Base-by-base conservation (phyloP, 495 filamentous ascomycete species). In the Lentithecium fluviatile region DNA sequence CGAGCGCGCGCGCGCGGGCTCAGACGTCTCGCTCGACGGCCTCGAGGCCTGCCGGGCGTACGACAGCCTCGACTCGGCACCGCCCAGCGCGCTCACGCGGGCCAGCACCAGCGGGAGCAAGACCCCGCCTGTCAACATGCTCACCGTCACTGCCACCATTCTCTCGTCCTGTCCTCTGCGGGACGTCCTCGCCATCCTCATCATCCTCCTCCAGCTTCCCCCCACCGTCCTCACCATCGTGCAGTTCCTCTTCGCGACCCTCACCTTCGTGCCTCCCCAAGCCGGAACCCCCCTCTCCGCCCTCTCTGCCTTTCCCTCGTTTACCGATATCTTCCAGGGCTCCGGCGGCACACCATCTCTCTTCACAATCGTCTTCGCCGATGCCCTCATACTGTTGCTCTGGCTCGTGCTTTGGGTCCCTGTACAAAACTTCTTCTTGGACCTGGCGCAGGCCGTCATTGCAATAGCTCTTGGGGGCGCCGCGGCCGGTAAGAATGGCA, bases 141-240 rank as follows among this genome's bases (percentile, higher is more conserved):
- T 94, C 56, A 83, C 86, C 64, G 74, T 92, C 54, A 85, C 85
- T 48, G 81, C 88, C 61, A 97, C 93, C 42, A 94, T 98, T 59
- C 83, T 98, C 62, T 82, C 83, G 62, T 91, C 90, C 24, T 96
- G 91, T 69, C 94, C 94, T 23, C 84, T 96, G 64, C 86, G 89
- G 74, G 94, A 99, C 78, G 96, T 94, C 56, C 89, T 99, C 75
- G 92, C 94, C 69, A 96, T 99, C 71, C 81, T 99, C 71, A 97
- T 99, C 73, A 88, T 99, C 71, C 84, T 99, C 56, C 85, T 99
- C 69, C 94, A 96, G 73, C 84, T 96, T n/a, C 92, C 95, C 24
- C 89, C 93, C 23, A 89, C 91, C 66, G 83, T 95, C 55, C 81
- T 97, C 59, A 91, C 91, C 53, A 78, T 90, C 70, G 89, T 96